Conservation (phyloP, 768 basidiomycete species). For the Inosperma sp. region DNA sequence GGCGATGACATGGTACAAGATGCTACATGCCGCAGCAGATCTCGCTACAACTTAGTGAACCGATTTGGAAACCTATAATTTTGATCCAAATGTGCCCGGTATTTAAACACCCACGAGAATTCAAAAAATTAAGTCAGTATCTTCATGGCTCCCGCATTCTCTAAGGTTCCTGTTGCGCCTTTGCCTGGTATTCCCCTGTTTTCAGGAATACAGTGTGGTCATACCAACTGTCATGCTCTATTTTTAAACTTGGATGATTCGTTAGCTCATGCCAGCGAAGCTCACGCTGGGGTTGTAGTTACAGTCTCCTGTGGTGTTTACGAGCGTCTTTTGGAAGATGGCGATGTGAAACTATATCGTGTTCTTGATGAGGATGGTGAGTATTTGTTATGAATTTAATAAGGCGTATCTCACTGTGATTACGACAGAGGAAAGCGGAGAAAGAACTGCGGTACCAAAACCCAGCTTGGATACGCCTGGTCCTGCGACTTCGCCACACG, state of each 20-base stretch:
- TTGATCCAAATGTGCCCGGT: neutral
- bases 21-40: neutral
- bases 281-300: neutral
- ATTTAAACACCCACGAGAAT: neutral
- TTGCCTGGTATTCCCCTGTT: neutral
- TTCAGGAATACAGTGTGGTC: neutral
- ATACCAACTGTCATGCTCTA: neutral
- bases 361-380: neutral
- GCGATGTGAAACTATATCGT: neutral
- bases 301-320: neutral
- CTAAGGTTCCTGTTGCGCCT: neutral
- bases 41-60: neutral
- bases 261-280: neutral
- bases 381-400: neutral
- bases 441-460: neutral
- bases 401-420: neutral
- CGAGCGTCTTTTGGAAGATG: neutral
- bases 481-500: neutral
- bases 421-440: neutral
- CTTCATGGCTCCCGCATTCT: neutral
- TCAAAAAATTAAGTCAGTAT: neutral
- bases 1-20: neutral
- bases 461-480: neutral
- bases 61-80: neutral
- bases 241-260: conserved; percentile 1